Percentiles rank a stretch among this genome's conserved stretches.
Conservation (phyloP, 306 rosid genomes). For the Begonia masoniana region DNA sequence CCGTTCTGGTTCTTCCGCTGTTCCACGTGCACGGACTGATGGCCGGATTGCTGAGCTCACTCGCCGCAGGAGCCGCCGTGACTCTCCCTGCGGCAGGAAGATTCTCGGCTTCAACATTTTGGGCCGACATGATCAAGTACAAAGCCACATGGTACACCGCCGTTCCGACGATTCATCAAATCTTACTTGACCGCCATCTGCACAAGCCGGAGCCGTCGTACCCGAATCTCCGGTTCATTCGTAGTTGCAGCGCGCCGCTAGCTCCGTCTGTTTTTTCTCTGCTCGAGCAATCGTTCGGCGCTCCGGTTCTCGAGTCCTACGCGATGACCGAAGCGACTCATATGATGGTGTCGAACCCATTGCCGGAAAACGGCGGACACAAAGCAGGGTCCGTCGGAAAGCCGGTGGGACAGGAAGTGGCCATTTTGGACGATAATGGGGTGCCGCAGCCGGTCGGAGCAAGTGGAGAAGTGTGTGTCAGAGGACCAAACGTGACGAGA, state of each 20-base stretch:
- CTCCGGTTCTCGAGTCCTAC: constrained; percentile 87
- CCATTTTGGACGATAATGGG: constrained; percentile 45
- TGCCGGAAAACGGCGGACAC: constrained; percentile 63
- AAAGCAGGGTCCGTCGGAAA: constrained; percentile 83
- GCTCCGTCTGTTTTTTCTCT: constrained; percentile 60
- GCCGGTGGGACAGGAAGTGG: constrained; percentile 74
- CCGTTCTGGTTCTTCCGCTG: constrained; percentile 67
- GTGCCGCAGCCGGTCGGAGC: constrained; percentile 13
- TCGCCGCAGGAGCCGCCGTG: constrained; percentile 44
- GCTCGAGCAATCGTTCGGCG: constrained; percentile 52
- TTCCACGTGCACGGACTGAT: constrained; percentile 83
- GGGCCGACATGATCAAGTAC: constrained; percentile 57
- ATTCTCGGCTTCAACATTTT: constrained; percentile 77
- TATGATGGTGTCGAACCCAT: constrained; percentile 66
- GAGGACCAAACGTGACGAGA: constrained; percentile 68
- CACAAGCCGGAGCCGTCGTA: constrained; percentile 40
- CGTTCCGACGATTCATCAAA: constrained; percentile 95
- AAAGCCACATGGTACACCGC: constrained; percentile 88
- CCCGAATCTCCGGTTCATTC: constrained; percentile 73
- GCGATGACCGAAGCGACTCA: constrained; percentile 96
- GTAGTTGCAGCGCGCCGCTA: constrained; percentile 84
- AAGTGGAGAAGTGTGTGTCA: constrained; percentile 64
- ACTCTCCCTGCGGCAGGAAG: constrained; percentile 61
- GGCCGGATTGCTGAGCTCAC: constrained; percentile 54
- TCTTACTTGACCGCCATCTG: constrained; percentile 67